Evolutionary conservation across 1,284 basidiomycete species (phyloP).

Genomic region (Pulveroboletus sp.): DNA sequence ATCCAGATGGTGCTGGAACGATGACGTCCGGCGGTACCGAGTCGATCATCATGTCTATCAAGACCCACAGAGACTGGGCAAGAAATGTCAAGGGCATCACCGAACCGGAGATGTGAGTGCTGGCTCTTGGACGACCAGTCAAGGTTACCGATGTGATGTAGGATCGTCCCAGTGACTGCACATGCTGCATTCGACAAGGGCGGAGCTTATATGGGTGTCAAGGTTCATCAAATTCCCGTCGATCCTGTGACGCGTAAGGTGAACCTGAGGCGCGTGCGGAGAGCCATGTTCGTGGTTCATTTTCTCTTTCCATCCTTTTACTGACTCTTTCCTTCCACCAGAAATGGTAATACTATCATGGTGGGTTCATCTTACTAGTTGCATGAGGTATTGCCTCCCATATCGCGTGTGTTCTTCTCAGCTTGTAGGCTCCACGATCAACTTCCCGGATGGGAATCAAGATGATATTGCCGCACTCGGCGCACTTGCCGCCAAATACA

Average conservation of each 20-base stretch:
- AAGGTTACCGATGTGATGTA: constrained; percentile 28
- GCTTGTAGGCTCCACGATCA: constrained; percentile 88
- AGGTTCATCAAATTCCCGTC: constrained; percentile 88
- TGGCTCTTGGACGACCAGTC: not conserved
- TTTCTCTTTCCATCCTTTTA: not conserved
- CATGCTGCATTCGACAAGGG: constrained; percentile 98
- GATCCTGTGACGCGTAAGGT: constrained; percentile 79
- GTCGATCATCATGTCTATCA: constrained; percentile 91
- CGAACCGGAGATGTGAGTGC: constrained; percentile 86
- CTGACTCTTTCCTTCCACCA: constrained; percentile 25
- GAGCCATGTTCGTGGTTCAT: constrained; percentile 73
- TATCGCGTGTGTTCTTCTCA: constrained; percentile 32
- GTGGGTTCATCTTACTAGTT: constrained; percentile 35
- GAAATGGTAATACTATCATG: constrained; percentile 82
- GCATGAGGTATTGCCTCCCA: not conserved
- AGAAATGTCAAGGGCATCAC: constrained; percentile 81
- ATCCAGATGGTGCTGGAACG: constrained; percentile 80
- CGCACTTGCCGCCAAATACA: constrained; percentile 70
- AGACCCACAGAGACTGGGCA: constrained; percentile 95
- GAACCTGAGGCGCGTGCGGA: constrained; percentile 70
- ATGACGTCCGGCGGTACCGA: constrained; percentile 97
- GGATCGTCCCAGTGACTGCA: constrained; percentile 81
- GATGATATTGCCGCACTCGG: constrained; percentile 87
- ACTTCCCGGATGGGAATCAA: constrained; percentile 89
- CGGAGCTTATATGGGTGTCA: constrained; percentile 87